Evolutionary conservation across 495 filamentous ascomycete species (phyloP).

Genomic region (Astrocystis sublimbata): DNA sequence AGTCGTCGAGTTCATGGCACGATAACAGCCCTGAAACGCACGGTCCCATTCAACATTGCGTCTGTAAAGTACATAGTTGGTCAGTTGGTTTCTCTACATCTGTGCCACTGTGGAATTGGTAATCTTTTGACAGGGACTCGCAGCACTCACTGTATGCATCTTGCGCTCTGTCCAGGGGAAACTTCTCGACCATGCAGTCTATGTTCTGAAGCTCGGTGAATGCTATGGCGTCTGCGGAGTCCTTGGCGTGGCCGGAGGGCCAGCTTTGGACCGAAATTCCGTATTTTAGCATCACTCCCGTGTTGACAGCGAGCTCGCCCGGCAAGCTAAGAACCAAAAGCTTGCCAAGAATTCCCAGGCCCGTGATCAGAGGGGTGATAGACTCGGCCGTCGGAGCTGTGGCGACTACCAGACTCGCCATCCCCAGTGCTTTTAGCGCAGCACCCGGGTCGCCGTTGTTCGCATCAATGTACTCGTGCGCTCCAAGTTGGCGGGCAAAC

Average conservation of each 20-base stretch:
- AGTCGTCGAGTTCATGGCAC: not conserved
- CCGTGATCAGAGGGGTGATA: slow-evolving; percentile 55
- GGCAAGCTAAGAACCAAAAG: slow-evolving; percentile 55
- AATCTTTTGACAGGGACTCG: no score
- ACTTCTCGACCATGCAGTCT: slow-evolving; percentile 64
- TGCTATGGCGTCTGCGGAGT: slow-evolving; percentile 63
- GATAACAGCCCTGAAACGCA: slow-evolving; percentile 42
- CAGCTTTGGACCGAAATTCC: slow-evolving; percentile 58
- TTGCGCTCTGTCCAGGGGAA: slow-evolving; percentile 57
- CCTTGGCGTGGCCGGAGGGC: slow-evolving; percentile 60
- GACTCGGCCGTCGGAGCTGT: slow-evolving; percentile 57
- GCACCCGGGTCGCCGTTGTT: slow-evolving; percentile 51
- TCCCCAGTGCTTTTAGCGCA: slow-evolving; percentile 58
- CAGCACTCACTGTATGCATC: slow-evolving; percentile 38
- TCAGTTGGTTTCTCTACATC: no score
- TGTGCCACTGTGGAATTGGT: no score
- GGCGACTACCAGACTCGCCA: slow-evolving; percentile 57
- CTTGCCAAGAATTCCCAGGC: slow-evolving; percentile 56
- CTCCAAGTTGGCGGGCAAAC: slow-evolving; percentile 61
- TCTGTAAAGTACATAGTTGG: slow-evolving; percentile 10
- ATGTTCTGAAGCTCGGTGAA: slow-evolving; percentile 59
- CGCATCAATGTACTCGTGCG: slow-evolving; percentile 66
- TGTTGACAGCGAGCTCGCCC: slow-evolving; percentile 54
- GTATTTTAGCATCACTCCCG: slow-evolving; percentile 46
- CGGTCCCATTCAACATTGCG: slow-evolving; percentile 37